Evolutionary conservation across 495 filamentous ascomycete genomes (phyloP), one percentile per base, ranked within the genome.

Genomic region (Pyrenula massariospora): DNA sequence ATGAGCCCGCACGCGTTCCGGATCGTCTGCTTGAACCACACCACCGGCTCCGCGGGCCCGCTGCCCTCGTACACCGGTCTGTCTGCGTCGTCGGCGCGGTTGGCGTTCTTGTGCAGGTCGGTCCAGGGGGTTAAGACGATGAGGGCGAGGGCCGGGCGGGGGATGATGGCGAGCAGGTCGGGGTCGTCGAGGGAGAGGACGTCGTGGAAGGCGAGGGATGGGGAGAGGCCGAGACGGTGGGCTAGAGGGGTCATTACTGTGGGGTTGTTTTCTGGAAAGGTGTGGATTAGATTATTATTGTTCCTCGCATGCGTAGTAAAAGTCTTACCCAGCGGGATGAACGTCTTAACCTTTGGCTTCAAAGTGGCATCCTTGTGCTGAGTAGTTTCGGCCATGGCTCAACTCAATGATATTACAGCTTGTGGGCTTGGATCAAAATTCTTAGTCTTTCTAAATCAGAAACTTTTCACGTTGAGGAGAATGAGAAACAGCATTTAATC

Each of bases 1-100:
- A 85, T 84, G 53, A 85, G 62, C 5, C 82, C 82, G 63, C 82
- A 85, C 12, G 82, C 83, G 63, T 85, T 82, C 22, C 77, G 73
- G 57, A 85, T 85, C 0, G 83, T 85, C 64, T 85, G 82, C 59
- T 75, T 81, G 62, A 79, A 81, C 83, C 83, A 85, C 10, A 84
- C 52, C 0, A 84, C 73, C 10, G 80, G 77, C 61, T 84, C 80
- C 1, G 67, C 63, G 0, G 66, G 55, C 8, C 82, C 83, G 24
- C 66, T 68, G n/a, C 62, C 58, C 10, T 57, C 61, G 20, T 67
- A 54, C 49, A 70, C 71, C 22, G 66, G 15, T 25, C 66, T 68
- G n/a, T 63, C 58, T 10, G 58, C 61, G 20, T 67, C 55, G 49
- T 71, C 71, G 22, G 66, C 65, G 5, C 63, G 59, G 10, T 65